phyloP scores from a whole-genome alignment of 768 basidiomycete species.

The Lentinula edodes region DNA sequence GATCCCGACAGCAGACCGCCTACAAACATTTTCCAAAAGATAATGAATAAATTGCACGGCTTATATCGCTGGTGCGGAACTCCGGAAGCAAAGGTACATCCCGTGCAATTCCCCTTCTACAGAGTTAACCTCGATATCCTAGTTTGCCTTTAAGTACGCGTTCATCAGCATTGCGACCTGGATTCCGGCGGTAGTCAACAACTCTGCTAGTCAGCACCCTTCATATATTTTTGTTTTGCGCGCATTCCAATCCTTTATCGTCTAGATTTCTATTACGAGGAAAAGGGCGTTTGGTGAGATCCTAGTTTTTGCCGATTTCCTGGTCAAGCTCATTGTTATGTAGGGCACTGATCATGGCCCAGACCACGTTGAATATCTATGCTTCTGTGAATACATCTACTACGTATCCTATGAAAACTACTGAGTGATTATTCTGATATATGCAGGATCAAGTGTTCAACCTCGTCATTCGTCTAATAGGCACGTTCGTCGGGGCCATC shows the following conservation, averaged over 20 bases:
- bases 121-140: not conserved
- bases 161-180: conserved; percentile 45
- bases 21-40: conserved; percentile 32
- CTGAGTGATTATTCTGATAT: not conserved
- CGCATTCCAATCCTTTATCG: not conserved
- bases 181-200: conserved; percentile 39
- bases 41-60: conserved; percentile 27
- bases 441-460: conserved; percentile 45
- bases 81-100: conserved; percentile 31
- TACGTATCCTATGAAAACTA: not conserved
- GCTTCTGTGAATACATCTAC: conserved; percentile 23
- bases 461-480: conserved; percentile 38
- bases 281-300: conserved; percentile 42
- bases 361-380: conserved; percentile 51
- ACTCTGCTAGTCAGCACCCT: conserved; percentile 33
- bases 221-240: not conserved
- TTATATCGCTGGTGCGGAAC: conserved; percentile 35
- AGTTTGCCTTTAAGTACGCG: conserved; percentile 49
- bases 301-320: not conserved
- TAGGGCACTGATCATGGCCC: conserved; percentile 57
- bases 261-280: conserved; percentile 34
- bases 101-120: not conserved
- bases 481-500: conserved; percentile 37
- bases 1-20: conserved; percentile 48
- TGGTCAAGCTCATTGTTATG: not conserved